These are phyloP conservation scores for Apiospora marii DNA, from an alignment of 2,329 filamentous ascomycete genomes.

Conservation along the genomic window DNA sequence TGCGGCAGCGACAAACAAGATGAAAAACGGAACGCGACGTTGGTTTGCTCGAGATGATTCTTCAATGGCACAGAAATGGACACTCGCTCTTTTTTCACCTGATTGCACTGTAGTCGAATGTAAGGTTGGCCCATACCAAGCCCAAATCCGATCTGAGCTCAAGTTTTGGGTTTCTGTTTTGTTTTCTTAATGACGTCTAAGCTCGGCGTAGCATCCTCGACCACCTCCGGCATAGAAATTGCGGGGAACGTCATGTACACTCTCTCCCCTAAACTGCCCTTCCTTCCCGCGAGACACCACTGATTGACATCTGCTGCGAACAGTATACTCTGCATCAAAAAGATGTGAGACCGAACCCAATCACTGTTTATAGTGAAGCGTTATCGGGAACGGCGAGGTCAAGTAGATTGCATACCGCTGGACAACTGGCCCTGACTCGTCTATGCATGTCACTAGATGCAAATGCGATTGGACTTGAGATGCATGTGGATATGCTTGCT, in stretches of 20 bases:
- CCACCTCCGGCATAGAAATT: neutral
- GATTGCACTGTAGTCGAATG: constrained; percentile 14
- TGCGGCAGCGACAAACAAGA: neutral
- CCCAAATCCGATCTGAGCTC: constrained; percentile 12
- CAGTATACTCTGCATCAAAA: neutral
- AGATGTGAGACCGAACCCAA: neutral
- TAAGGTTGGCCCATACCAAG: constrained; percentile 6
- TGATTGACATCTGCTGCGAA: neutral
- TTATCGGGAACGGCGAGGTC: neutral
- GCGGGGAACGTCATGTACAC: constrained; percentile 6
- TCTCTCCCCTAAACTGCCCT: neutral
- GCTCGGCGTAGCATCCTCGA: constrained; percentile 12
- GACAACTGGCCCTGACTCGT: neutral
- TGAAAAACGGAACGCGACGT: neutral
- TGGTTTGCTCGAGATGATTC: neutral
- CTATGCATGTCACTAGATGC: constrained; percentile 6
- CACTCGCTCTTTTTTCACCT: neutral
- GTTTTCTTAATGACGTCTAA: constrained; percentile 17
- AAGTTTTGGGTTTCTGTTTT: constrained; percentile 16
- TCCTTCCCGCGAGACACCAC: neutral
- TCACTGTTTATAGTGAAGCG: neutral
- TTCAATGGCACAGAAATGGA: constrained; percentile 1
- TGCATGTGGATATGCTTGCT: neutral
- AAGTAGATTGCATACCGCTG: neutral
- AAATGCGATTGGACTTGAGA: neutral